Evolutionary conservation across 2,329 filamentous ascomycete species (phyloP), one percentile per base, ranked within the genome.

Genomic region (Fusarium concolor): DNA sequence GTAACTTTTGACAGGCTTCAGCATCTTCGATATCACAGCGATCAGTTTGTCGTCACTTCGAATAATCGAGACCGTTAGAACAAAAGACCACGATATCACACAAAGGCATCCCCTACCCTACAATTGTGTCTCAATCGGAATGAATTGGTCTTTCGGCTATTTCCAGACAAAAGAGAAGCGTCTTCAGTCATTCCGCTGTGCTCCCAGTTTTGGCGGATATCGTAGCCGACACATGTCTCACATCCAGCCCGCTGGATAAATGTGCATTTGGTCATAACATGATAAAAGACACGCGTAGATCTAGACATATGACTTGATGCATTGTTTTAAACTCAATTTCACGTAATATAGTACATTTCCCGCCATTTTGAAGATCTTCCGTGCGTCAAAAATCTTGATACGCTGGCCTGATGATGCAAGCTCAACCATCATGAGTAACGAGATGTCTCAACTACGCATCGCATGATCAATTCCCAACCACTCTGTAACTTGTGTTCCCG

Each of bases 191-290:
- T 43, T 2, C 33, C n/a, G 33, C 43, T 24, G 11, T 41, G 29
- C 56, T 45, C n/a, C 50, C 54, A 53, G 49, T 62, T 67, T 24
- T 46, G n/a, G 17, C 24, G 33, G 41, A 31, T 43, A 56, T 49
- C 56, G 54, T 54, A 37, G 20, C 47, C 35, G 33, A 33, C 20
- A 10, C 31, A 47, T 70, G 67, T 70, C 67, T 70, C 29, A 56
- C 17, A 55, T 17, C 51, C 52, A 64, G 63, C 60, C 59, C 22
- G 43, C 26, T 24, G 15, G 10, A 28, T 62, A 24, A 62, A 62
- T 62, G 59, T 6, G 18, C 28, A 44, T 4, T 29, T 8, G 10
- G 20, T 37, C 42, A 24, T 22, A 39, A 11, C 28, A 39, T 2
- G 37, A 47, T 11, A 12, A 8, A 45, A 11, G 22, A 18, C 18